Evolutionary conservation across 2,329 filamentous ascomycete species (phyloP).

Genomic region (Aspergillus arachidicola): DNA sequence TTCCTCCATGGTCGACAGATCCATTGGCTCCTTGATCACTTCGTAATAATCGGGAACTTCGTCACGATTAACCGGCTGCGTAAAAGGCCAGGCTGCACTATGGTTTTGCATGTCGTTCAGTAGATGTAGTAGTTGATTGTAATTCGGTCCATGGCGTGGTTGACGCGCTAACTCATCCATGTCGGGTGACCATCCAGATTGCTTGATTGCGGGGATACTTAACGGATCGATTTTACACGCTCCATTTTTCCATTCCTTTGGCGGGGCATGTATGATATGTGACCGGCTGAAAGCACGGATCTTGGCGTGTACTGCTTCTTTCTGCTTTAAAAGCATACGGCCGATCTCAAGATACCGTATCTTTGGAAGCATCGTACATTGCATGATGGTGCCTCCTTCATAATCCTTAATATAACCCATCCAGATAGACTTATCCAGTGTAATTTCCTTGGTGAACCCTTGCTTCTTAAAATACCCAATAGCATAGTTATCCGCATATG

Average conservation of each 20-base stretch:
- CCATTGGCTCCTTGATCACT: slow-evolving; percentile 98
- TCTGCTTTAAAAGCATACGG: slow-evolving; percentile 95
- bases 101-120: slow-evolving; percentile 96
- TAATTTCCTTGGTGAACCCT: slow-evolving; percentile 98
- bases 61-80: slow-evolving; percentile 89
- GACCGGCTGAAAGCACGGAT: slow-evolving; percentile 88
- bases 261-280: slow-evolving; percentile 83
- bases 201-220: slow-evolving; percentile 82
- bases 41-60: slow-evolving; percentile 99
- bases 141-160: slow-evolving; percentile 93
- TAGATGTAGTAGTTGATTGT: slow-evolving; percentile 88
- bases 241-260: slow-evolving; percentile 80
- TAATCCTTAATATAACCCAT: slow-evolving; percentile 99
- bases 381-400: slow-evolving; percentile 98
- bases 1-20: slow-evolving; percentile 90
- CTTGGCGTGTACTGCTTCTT: slow-evolving; percentile 92
- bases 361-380: slow-evolving; percentile 94
- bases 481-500: slow-evolving; percentile 97
- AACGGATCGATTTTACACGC: slow-evolving; percentile 79
- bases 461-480: slow-evolving; percentile 99
- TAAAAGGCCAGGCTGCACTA: slow-evolving; percentile 89
- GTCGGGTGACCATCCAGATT: slow-evolving; percentile 91
- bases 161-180: slow-evolving; percentile 97
- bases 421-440: slow-evolving; percentile 84
- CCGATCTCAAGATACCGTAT: slow-evolving; percentile 92